Evolutionary conservation across 495 filamentous ascomycete genomes (phyloP).

Genomic region (Hypoxylon crocopeplum): DNA sequence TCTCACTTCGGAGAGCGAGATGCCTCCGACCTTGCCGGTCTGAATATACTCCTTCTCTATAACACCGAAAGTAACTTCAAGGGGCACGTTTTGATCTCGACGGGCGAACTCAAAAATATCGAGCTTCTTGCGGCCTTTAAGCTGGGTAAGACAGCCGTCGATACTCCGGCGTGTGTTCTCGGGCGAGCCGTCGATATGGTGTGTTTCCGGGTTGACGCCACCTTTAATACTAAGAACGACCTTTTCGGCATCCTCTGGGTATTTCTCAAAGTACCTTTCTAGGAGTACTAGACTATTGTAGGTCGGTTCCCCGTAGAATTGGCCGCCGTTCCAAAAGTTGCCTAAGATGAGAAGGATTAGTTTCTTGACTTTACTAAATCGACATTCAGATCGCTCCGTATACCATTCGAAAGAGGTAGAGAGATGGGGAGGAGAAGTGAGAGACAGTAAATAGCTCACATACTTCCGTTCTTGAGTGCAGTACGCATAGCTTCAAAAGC

Average conservation of each 20-base stretch:
- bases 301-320: conserved; percentile 77
- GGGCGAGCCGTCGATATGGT: conserved; percentile 63
- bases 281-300: conserved; percentile 71
- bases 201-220: conserved; percentile 48
- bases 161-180: conserved; percentile 69
- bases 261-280: conserved; percentile 68
- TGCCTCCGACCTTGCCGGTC: conserved; percentile 78
- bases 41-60: conserved; percentile 67
- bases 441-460: too few species aligned
- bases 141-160: conserved; percentile 66
- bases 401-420: too few species aligned
- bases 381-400: too few species aligned
- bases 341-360: too few species aligned
- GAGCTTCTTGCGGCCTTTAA: conserved; percentile 77
- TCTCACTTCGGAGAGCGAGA: conserved; percentile 74
- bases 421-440: too few species aligned
- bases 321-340: conserved; percentile 84
- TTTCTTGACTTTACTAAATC: too few species aligned
- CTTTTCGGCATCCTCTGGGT: conserved; percentile 72
- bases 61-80: conserved; percentile 56
- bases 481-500: conserved; percentile 73
- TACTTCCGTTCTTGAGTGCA: conserved; percentile 66
- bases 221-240: conserved; percentile 74
- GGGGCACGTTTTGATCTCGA: conserved; percentile 65
- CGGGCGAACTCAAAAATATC: conserved; percentile 84